A percentile compares a stretch with the other conserved stretches of the same genome.
phyloP scores from a whole-genome alignment of 2,329 filamentous ascomycete species.

The Lachnellula suecica region DNA sequence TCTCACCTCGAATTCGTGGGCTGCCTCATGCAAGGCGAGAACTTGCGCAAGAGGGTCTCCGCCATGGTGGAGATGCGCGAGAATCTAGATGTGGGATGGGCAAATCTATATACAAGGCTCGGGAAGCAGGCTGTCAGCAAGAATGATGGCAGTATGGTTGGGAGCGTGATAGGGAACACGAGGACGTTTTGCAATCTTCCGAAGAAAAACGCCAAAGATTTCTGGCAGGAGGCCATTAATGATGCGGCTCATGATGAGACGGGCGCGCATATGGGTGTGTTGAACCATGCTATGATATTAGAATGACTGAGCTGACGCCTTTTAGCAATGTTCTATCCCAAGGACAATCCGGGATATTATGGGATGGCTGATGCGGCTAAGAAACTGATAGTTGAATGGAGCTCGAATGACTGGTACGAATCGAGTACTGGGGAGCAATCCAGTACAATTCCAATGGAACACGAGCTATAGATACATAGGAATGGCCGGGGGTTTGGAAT shows the following conservation, averaged over 20 bases:
- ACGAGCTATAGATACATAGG: slow-evolving; percentile 12
- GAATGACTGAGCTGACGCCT: slow-evolving; percentile 14
- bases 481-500: not conserved
- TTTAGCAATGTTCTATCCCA: slow-evolving; percentile 69
- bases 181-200: slow-evolving; percentile 90
- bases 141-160: slow-evolving; percentile 47
- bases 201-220: slow-evolving; percentile 49
- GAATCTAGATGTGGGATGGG: slow-evolving; percentile 72
- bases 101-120: slow-evolving; percentile 84
- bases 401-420: slow-evolving; percentile 66
- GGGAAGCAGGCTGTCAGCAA: slow-evolving; percentile 63
- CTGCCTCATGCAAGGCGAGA: slow-evolving; percentile 79
- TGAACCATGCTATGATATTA: slow-evolving; percentile 10
- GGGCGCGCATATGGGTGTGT: slow-evolving; percentile 71
- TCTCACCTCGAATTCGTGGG: slow-evolving; percentile 94
- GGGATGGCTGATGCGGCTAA: slow-evolving; percentile 65
- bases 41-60: slow-evolving; percentile 73
- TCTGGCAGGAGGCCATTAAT: slow-evolving; percentile 74
- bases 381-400: slow-evolving; percentile 64
- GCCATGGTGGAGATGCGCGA: slow-evolving; percentile 63
- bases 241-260: slow-evolving; percentile 78
- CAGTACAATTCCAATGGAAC: slow-evolving; percentile 14
- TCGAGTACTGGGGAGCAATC: slow-evolving; percentile 37
- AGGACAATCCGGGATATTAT: slow-evolving; percentile 71
- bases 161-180: slow-evolving; percentile 63